Evolutionary conservation across 352 stramenopile genomes (phyloP).

Genomic region (Hyphochytrium catenoides): DNA sequence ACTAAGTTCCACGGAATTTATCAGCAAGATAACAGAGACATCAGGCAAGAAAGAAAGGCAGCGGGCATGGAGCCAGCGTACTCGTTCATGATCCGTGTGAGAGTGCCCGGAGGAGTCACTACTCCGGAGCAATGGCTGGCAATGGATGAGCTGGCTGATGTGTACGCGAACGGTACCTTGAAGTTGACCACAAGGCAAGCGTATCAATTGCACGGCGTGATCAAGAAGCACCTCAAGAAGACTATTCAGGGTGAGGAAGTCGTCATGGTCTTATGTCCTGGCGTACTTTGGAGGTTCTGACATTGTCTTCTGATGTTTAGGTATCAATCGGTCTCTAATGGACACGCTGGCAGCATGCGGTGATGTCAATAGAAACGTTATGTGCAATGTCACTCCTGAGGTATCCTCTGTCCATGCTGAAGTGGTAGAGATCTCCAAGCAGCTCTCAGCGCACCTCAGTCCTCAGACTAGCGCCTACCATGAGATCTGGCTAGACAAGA

Average conservation of each 20-base stretch:
- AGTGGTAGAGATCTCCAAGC: constrained; percentile 55
- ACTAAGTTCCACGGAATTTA: constrained; percentile 96
- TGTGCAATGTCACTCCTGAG: constrained; percentile 62
- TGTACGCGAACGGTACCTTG: constrained; percentile 83
- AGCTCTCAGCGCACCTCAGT: constrained; percentile 76
- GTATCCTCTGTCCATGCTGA: constrained; percentile 63
- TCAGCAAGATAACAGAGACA: constrained; percentile 84
- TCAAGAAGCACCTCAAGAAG: constrained; percentile 89
- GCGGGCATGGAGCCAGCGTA: constrained; percentile 72
- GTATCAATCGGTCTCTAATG: constrained; percentile 68
- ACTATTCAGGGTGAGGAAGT: constrained; percentile 81
- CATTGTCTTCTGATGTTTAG: too few relatives aligned
- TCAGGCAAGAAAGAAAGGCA: constrained; percentile 38
- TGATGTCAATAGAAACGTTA: constrained; percentile 91
- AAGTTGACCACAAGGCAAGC: constrained; percentile 87
- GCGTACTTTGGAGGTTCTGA: too few relatives aligned
- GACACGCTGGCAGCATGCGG: constrained; percentile 87
- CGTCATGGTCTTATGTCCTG: too few relatives aligned
- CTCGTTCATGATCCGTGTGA: constrained; percentile 90
- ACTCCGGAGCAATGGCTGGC: constrained; percentile 77
- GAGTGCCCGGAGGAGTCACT: constrained; percentile 79
- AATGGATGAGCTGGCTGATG: constrained; percentile 71
- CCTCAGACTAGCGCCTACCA: constrained; percentile 82
- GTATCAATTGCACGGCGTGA: constrained; percentile 86
- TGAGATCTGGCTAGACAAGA: constrained; percentile 92